Conservation (phyloP, 345 rosid genomes). For the Excoecaria cochinchinensis region DNA sequence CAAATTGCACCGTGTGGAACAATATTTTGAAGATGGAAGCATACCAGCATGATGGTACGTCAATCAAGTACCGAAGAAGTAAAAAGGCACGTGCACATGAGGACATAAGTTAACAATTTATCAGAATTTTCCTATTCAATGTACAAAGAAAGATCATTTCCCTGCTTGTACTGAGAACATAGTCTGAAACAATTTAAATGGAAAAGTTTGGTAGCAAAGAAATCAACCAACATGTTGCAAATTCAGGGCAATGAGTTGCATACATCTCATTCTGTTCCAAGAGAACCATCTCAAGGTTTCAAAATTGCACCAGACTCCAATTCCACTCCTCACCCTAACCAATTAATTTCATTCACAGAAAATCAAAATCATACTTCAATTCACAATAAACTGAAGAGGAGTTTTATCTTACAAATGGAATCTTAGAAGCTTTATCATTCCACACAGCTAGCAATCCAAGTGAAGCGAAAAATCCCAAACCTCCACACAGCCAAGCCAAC, state of each 20-base stretch:
- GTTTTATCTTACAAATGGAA: constrained; percentile 68
- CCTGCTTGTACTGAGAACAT: neutral
- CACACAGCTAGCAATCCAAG: constrained; percentile 71
- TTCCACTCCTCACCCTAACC: neutral
- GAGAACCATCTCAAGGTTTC: neutral
- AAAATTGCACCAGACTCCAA: neutral
- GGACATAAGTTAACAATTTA: neutral
- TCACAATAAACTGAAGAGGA: neutral
- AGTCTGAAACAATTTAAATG: neutral
- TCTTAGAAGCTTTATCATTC: constrained; percentile 90
- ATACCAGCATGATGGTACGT: neutral
- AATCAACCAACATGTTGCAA: neutral
- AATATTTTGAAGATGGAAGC: neutral
- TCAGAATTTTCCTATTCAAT: neutral
- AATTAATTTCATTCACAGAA: neutral
- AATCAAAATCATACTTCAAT: neutral
- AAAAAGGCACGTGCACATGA: neutral
- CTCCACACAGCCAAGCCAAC: constrained; percentile 94
- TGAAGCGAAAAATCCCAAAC: constrained; percentile 72
- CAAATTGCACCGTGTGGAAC: constrained; percentile 8
- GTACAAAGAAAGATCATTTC: neutral
- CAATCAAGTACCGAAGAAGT: neutral
- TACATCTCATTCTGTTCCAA: neutral
- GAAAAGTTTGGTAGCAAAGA: neutral
- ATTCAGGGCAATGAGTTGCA: neutral